Evolutionary conservation across 2,329 filamentous ascomycete genomes (phyloP), one percentile per base, ranked within the genome.

Genomic region (Fonsecaea nubica): DNA sequence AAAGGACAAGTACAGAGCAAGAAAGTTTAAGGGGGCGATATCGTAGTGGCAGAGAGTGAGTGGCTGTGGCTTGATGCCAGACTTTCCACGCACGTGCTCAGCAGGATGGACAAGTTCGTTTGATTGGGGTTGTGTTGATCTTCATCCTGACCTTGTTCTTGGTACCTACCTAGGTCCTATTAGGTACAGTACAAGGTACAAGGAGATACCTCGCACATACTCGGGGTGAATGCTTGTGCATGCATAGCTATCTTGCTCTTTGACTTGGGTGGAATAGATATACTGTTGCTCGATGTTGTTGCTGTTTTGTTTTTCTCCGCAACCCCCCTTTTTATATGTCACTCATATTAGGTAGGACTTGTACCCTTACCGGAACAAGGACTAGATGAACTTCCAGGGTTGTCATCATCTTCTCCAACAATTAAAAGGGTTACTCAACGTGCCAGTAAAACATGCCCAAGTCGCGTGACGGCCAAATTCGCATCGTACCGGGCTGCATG

Each of bases 401-500:
- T 12, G 45, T 50, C 45, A n/a, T 45, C 18, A 12, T 25, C 10
- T 13, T 50, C 45, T 12, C 30, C 30, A 32, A 25, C 45, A 2
- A 3, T 25, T 10, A 50, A 50, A 50, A 25, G 45, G 45, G 45
- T 25, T 50, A 50, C 25, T 50, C 18, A 50, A 50, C 18, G 21
- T 50, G 45, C 45, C 45, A 50, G 45, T 50, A 5, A 25, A 50
- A 50, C 18, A 25, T 30, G 45, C 21, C 10, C 21, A 10, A 50
- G 45, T 50, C 45, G 45, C 45, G 45, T 50, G 45, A 50, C 45
- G 13, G 21, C 45, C 18, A 50, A 50, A 50, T 50, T 50, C 45
- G 45, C 45, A 18, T 30, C 45, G 45, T 50, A 10, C 45, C 45
- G 45, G 9, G 45, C 45, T 50, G 25, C 45, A 18, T 18, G 45